These are phyloP conservation scores for Colletotrichum magnum DNA, from an alignment of 2,329 filamentous ascomycete genomes.

Conservation along the genomic window DNA sequence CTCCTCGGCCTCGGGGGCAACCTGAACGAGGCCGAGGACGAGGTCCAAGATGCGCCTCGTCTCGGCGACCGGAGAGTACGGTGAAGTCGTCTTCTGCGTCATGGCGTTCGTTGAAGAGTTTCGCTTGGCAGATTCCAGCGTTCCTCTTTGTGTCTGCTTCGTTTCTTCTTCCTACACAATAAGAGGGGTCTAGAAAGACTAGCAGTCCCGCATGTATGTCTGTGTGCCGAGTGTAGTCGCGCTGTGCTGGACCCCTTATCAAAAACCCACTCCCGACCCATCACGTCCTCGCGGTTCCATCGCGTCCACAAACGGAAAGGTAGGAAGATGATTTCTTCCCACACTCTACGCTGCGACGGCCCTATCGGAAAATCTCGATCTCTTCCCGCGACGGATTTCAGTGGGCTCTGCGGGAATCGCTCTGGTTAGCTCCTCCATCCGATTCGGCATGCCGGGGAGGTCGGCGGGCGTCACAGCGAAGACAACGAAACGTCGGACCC, in stretches of 20 bases:
- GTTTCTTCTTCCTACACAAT: neutral
- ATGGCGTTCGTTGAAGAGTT: conserved; percentile 3
- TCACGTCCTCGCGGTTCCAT: conserved; percentile 1
- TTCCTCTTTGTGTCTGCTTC: too few relatives aligned
- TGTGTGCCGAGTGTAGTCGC: conserved; percentile 2
- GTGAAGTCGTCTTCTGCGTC: conserved; percentile 2
- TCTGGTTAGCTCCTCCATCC: neutral
- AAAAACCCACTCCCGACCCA: neutral
- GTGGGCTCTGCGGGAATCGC: neutral
- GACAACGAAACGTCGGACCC: conserved; percentile 31
- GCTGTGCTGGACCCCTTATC: neutral
- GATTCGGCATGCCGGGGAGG: conserved; percentile 5
- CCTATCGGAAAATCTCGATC: neutral
- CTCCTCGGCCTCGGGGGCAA: conserved; percentile 46
- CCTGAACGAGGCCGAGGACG: conserved; percentile 49
- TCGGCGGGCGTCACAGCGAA: conserved; percentile 16
- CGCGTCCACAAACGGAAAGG: neutral
- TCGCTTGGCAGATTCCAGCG: neutral
- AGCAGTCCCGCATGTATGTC: too few relatives aligned
- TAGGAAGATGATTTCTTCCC: conserved; percentile 9
- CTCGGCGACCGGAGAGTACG: conserved; percentile 47
- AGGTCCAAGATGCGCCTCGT: conserved; percentile 45
- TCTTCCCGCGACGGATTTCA: too few relatives aligned
- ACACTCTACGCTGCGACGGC: neutral
- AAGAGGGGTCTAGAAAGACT: neutral